Conservation (phyloP, 1,139 yeast genomes). For the Magnusiomyces starmeri region DNA sequence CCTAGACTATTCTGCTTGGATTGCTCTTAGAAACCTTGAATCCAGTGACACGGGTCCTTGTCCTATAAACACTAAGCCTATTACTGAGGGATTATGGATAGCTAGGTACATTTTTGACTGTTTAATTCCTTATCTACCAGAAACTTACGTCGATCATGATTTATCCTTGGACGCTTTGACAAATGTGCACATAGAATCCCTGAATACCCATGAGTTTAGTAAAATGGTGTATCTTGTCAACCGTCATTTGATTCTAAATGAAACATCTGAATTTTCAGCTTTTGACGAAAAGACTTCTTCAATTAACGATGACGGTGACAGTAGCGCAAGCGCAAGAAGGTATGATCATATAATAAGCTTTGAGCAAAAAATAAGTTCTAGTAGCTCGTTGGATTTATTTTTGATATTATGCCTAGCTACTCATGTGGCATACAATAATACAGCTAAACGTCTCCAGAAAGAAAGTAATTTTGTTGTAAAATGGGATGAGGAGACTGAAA, state of each 20-base stretch:
- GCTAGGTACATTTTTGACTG: conserved; percentile 6
- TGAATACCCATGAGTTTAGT: neutral
- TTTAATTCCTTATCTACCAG: conserved; percentile 1
- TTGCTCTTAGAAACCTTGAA: neutral
- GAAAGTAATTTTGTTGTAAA: neutral
- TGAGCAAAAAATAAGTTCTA: neutral
- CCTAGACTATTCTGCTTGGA: conserved; percentile 8
- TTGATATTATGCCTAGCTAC: conserved; percentile 1
- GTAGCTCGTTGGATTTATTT: neutral
- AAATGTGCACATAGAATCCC: neutral
- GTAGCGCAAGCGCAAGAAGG: neutral
- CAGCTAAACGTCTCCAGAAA: neutral
- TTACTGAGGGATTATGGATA: conserved; percentile 4
- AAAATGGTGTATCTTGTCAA: conserved; percentile 2
- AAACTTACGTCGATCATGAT: conserved; percentile 6
- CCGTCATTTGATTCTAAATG: conserved; percentile 2
- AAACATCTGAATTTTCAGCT: neutral
- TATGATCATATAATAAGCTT: neutral
- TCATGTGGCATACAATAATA: neutral
- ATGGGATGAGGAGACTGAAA: conserved; percentile 4
- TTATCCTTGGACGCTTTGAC: neutral
- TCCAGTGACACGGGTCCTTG: conserved; percentile 7
- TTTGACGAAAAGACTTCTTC: conserved; percentile 1
- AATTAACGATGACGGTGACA: neutral
- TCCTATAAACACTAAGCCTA: neutral